phyloP scores from a whole-genome alignment of 257 asterid species.

The Solanum rostratum region DNA sequence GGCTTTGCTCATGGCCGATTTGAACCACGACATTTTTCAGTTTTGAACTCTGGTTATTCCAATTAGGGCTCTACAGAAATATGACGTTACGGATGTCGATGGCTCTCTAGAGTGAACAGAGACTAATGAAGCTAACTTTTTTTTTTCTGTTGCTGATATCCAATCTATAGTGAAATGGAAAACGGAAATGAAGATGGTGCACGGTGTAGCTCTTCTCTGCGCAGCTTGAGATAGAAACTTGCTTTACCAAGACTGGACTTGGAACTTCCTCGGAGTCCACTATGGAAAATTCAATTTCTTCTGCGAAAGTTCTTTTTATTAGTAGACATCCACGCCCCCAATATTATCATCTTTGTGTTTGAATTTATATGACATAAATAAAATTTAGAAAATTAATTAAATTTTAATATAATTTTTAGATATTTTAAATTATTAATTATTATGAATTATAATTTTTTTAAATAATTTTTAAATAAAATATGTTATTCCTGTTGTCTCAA shows the following conservation, averaged over 20 bases:
- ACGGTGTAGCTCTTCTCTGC: not conserved
- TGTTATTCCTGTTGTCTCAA: too few species aligned
- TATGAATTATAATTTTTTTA: too few species aligned
- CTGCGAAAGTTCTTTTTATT: not conserved
- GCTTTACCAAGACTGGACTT: not conserved
- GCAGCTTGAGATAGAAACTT: not conserved
- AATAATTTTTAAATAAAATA: too few species aligned
- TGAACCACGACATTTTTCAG: conserved; percentile 93
- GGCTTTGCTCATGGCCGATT: conserved; percentile 93
- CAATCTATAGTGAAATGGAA: not conserved
- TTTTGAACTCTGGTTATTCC: not conserved
- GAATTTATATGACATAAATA: too few species aligned
- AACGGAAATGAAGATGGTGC: not conserved
- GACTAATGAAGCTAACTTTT: not conserved
- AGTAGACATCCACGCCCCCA: too few species aligned
- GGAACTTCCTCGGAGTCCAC: not conserved
- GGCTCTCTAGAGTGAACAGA: not conserved
- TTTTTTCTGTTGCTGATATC: not conserved
- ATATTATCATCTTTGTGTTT: too few species aligned
- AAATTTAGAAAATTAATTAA: too few species aligned
- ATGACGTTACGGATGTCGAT: not conserved
- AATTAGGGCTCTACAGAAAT: not conserved
- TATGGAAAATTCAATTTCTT: not conserved
- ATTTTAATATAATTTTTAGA: too few species aligned
- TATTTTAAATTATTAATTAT: too few species aligned